phyloP scores from a whole-genome alignment of 2,329 filamentous ascomycete species.

The Diaporthe sp. region DNA sequence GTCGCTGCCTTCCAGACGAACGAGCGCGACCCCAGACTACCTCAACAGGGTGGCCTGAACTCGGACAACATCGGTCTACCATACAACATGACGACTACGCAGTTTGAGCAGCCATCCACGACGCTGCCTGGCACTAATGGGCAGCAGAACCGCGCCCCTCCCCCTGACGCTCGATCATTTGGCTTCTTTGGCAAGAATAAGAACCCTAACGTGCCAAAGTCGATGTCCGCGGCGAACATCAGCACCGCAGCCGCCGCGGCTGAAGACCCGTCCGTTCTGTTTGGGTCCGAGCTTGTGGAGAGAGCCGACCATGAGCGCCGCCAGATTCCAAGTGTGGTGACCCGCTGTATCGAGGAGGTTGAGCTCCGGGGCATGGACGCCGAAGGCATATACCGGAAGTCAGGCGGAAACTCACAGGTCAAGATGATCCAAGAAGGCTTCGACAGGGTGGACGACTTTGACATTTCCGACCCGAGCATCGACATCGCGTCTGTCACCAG shows the following conservation, averaged over 20 bases:
- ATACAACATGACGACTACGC: conserved; percentile 75
- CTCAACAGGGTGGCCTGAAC: conserved; percentile 64
- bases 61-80: conserved; percentile 77
- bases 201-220: conserved; percentile 66
- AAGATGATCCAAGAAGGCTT: conserved; percentile 93
- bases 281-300: conserved; percentile 89
- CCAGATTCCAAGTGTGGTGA: conserved; percentile 90
- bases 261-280: conserved; percentile 74
- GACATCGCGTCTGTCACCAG: conserved; percentile 98
- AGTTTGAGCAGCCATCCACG: conserved; percentile 61
- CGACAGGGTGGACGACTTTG: conserved; percentile 85
- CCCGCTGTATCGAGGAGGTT: conserved; percentile 95
- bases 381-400: conserved; percentile 98
- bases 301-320: conserved; percentile 90
- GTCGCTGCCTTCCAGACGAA: conserved; percentile 76
- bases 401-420: conserved; percentile 90
- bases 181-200: conserved; percentile 71
- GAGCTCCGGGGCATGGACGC: conserved; percentile 96
- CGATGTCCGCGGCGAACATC: conserved; percentile 58
- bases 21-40: conserved; percentile 36
- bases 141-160: conserved; percentile 45
- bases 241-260: conserved; percentile 51
- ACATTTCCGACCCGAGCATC: conserved; percentile 92
- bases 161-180: conserved; percentile 69
- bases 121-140: conserved; percentile 39